Evolutionary conservation across 2,329 filamentous ascomycete species (phyloP), one percentile per base, ranked within the genome.

Genomic region (Penicillium sp.): DNA sequence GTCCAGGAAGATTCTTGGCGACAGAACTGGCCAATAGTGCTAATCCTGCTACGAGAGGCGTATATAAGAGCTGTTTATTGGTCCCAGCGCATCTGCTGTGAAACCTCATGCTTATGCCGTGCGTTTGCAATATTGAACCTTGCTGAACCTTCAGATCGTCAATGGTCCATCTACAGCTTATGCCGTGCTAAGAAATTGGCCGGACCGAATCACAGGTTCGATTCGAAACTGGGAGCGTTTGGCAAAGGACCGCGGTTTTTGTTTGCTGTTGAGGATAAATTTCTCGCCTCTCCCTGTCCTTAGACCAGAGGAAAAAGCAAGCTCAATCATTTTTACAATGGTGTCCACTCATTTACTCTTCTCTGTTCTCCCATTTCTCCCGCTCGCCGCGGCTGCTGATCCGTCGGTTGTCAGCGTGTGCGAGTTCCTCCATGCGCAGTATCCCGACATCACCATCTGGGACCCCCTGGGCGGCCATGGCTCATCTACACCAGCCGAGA

Each of bases 391-490:
- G 8, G 50, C 50, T 15, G 30, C 23, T 6, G 50, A 53, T 17
- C 31, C 30, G n/a, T 29, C 30, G 9, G 50, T 19, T 2, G 29
- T 53, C 31, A 26, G 13, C 8, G 54, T 57, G 23, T 57, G 54
- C 44, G 17, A 48, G 9, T 30, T 19, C 9, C 54, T 57, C 15
- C 35, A 48, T 17, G 13, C 21, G 11, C 15, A 26, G 19, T 57
- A 57, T 23, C 54, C 54, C 15, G 54, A 47, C 23, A 48, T 48
- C 54, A 57, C 54, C 17, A 23, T 48, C 44, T 57, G 41, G 41
- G 54, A 57, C 26, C 54, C 54, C 9, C 15, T 45, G 31, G 31
- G 44, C 54, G 21, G 21, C 17, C 21, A 31, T 13, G 44, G 54
- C 9, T 35, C 17, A 3, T 11, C 17, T 7, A 19, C 44, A 15